A percentile compares a stretch with the other conserved stretches of the same genome.
Evolutionary conservation across 1,284 basidiomycete genomes (phyloP).

Genomic region (Trichosporon coremiiforme): DNA sequence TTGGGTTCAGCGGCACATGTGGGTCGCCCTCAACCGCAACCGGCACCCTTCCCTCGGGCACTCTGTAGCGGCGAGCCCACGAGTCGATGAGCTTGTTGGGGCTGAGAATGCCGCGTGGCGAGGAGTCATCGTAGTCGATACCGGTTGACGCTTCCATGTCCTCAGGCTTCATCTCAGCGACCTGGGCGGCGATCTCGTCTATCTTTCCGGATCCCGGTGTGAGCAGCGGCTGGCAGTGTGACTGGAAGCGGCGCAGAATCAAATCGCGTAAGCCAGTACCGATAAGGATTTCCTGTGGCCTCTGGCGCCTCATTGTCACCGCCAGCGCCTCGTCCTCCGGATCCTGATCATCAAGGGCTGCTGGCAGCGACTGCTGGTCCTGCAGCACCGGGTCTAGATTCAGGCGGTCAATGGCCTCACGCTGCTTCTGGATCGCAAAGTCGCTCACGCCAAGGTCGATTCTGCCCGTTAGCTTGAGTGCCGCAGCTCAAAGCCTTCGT

Average conservation of each 20-base stretch:
- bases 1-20: slow-evolving; percentile 68
- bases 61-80: slow-evolving; percentile 71
- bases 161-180: slow-evolving; percentile 34
- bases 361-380: slow-evolving; percentile 40
- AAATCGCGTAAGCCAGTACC: slow-evolving; percentile 72
- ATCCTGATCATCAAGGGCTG: neutral
- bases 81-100: slow-evolving; percentile 71
- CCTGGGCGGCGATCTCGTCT: slow-evolving; percentile 31
- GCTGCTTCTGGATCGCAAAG: slow-evolving; percentile 70
- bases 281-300: slow-evolving; percentile 62
- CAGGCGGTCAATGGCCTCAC: slow-evolving; percentile 66
- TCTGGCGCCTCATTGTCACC: slow-evolving; percentile 39
- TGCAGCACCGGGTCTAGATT: slow-evolving; percentile 62
- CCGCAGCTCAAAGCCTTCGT: neutral
- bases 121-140: slow-evolving; percentile 13
- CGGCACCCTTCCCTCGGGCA: slow-evolving; percentile 60
- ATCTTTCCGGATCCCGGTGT: neutral
- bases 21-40: slow-evolving; percentile 79
- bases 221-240: slow-evolving; percentile 36
- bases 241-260: slow-evolving; percentile 62
- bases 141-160: slow-evolving; percentile 44
- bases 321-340: slow-evolving; percentile 25
- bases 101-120: slow-evolving; percentile 62
- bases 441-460: slow-evolving; percentile 72
- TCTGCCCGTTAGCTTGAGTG: slow-evolving; percentile 44